phyloP scores from a whole-genome alignment of 768 basidiomycete species.

The Rhodotorula graminis region DNA sequence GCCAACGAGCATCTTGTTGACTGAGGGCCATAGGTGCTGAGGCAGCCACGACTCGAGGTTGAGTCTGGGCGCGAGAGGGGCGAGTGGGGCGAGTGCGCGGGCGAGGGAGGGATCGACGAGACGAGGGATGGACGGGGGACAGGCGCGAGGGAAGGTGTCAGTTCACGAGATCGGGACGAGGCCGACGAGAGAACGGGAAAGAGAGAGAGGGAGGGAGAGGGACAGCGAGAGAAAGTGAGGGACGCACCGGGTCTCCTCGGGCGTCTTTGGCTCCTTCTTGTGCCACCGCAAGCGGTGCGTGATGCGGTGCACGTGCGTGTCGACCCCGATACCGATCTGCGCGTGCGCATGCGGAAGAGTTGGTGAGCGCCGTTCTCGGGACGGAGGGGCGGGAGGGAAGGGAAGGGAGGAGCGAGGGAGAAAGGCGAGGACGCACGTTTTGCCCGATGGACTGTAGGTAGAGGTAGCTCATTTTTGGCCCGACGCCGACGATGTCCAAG shows the following conservation, averaged over 20 bases:
- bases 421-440: conserved; percentile 6
- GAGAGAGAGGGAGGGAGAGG: neutral
- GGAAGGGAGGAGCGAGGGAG: neutral
- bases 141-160: no score
- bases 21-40: conserved; percentile 33
- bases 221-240: neutral
- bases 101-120: no score
- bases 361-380: no score
- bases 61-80: conserved; percentile 7
- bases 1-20: conserved; percentile 43
- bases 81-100: neutral
- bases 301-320: conserved; percentile 88
- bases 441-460: conserved; percentile 33
- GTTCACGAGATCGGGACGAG: neutral
- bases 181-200: no score
- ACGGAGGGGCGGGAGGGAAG: no score
- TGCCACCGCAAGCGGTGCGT: conserved; percentile 94
- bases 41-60: conserved; percentile 44
- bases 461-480: conserved; percentile 89
- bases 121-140: neutral
- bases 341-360: neutral
- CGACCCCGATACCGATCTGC: conserved; percentile 77
- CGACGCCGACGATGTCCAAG: conserved; percentile 81
- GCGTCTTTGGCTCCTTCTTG: conserved; percentile 69
- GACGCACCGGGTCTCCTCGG: conserved; percentile 75